These are phyloP conservation scores for Monilinia fructicola DNA, from an alignment of 2,329 filamentous ascomycete genomes.

Conservation along the genomic window DNA sequence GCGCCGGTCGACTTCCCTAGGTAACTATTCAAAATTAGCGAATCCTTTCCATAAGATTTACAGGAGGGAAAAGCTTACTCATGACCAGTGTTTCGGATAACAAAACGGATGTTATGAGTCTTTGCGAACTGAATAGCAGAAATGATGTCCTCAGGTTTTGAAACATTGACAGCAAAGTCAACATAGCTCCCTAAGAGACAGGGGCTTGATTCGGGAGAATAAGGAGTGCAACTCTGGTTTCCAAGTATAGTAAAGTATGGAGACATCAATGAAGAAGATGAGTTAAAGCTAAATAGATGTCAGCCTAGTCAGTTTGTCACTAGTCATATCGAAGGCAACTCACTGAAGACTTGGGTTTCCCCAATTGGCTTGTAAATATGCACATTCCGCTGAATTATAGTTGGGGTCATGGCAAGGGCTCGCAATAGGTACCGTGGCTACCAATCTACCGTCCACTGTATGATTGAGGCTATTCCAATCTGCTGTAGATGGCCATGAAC, in stretches of 20 bases:
- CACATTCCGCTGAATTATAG: slow-evolving; percentile 25
- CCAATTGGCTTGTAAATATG: slow-evolving; percentile 25
- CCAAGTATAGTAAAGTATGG: slow-evolving; percentile 42
- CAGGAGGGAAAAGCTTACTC: slow-evolving; percentile 41
- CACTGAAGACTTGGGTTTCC: slow-evolving; percentile 21
- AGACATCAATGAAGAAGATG: slow-evolving; percentile 35
- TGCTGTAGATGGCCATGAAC: slow-evolving; percentile 25
- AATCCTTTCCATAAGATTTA: not conserved
- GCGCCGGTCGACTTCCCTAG: slow-evolving; percentile 62
- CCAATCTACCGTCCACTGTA: slow-evolving; percentile 27
- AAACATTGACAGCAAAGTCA: slow-evolving; percentile 38
- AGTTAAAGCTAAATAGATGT: slow-evolving; percentile 1
- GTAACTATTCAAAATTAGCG: slow-evolving; percentile 38
- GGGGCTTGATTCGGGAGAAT: slow-evolving; percentile 41
- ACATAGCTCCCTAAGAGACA: slow-evolving; percentile 45
- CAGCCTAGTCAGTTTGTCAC: not conserved
- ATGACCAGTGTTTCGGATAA: slow-evolving; percentile 58
- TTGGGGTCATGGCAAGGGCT: slow-evolving; percentile 25
- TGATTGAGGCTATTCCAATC: slow-evolving; percentile 29
- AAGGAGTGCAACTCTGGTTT: slow-evolving; percentile 41
- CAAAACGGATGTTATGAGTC: slow-evolving; percentile 44
- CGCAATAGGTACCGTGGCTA: slow-evolving; percentile 28
- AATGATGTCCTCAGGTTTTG: slow-evolving; percentile 31
- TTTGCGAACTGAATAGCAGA: slow-evolving; percentile 43
- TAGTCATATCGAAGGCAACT: not conserved